phyloP scores from a whole-genome alignment of 768 basidiomycete species.

The Filobasidium floriforme region DNA sequence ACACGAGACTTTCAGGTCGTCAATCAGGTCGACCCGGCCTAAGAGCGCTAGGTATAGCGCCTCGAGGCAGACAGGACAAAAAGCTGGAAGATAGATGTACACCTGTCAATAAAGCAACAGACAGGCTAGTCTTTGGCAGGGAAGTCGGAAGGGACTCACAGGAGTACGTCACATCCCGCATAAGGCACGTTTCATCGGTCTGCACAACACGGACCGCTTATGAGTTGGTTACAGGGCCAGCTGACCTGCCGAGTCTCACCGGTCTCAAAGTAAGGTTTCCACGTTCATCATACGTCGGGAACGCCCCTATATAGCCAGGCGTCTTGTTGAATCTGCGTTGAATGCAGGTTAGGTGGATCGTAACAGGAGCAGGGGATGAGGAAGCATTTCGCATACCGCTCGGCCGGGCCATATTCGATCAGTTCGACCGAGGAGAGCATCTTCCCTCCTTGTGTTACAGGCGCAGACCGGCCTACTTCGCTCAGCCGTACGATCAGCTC shows the following conservation, averaged over 20 bases:
- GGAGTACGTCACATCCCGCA: slow-evolving; percentile 40
- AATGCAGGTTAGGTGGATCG: not conserved
- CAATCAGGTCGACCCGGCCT: slow-evolving; percentile 16
- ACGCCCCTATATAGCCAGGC: slow-evolving; percentile 35
- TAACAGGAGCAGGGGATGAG: not conserved
- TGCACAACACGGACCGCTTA: not conserved
- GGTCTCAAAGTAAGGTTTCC: slow-evolving; percentile 35
- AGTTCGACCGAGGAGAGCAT: slow-evolving; percentile 40
- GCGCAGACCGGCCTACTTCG: slow-evolving; percentile 23
- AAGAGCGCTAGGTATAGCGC: slow-evolving; percentile 21
- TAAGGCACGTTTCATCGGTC: slow-evolving; percentile 41
- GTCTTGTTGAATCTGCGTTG: slow-evolving; percentile 30
- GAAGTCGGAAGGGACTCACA: slow-evolving; percentile 24
- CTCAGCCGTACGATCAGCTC: slow-evolving; percentile 28
- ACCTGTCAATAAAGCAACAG: too few species aligned
- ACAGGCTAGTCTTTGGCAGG: too few species aligned
- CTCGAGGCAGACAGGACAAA: slow-evolving; percentile 37
- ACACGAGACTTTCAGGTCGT: not conserved
- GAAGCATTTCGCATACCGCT: slow-evolving; percentile 18
- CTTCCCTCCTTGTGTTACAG: slow-evolving; percentile 36
- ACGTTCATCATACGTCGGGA: slow-evolving; percentile 33
- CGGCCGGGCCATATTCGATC: slow-evolving; percentile 35
- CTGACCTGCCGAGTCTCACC: slow-evolving; percentile 19
- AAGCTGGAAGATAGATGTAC: slow-evolving; percentile 20
- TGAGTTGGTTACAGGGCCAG: too few species aligned